These are phyloP conservation scores for Lipomyces chichibuensis DNA, from an alignment of 805 yeast species.

Conservation along the genomic window DNA sequence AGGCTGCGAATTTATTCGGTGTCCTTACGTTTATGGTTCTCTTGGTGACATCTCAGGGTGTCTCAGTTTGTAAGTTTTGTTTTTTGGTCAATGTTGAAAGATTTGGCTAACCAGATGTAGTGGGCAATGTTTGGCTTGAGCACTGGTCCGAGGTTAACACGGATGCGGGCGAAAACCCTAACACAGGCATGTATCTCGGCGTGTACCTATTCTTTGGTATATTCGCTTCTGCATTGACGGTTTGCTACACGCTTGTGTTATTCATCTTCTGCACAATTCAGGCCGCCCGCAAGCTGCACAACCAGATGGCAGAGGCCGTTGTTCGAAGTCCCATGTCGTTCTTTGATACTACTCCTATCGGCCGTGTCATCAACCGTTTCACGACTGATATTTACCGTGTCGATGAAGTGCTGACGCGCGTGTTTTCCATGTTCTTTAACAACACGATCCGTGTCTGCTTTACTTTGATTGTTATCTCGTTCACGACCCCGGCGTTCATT, in stretches of 20 bases:
- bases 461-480: slow-evolving; percentile 77
- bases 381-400: slow-evolving; percentile 88
- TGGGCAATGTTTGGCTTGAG: slow-evolving; percentile 87
- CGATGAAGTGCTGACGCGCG: slow-evolving; percentile 64
- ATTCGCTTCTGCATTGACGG: slow-evolving; percentile 59
- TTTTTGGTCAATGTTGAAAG: slow-evolving; percentile 55
- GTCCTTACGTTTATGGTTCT: slow-evolving; percentile 63
- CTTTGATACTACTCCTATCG: slow-evolving; percentile 94
- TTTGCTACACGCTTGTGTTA: slow-evolving; percentile 67
- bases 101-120: slow-evolving; percentile 20
- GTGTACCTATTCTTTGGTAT: slow-evolving; percentile 78
- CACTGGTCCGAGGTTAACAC: slow-evolving; percentile 96
- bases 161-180: slow-evolving; percentile 67
- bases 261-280: slow-evolving; percentile 82
- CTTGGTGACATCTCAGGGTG: slow-evolving; percentile 45
- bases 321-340: slow-evolving; percentile 92
- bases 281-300: slow-evolving; percentile 74
- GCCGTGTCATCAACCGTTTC: slow-evolving; percentile 86
- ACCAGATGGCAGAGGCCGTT: slow-evolving; percentile 71
- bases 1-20: slow-evolving; percentile 75
- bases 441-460: slow-evolving; percentile 50
- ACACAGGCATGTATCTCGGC: slow-evolving; percentile 69
- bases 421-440: slow-evolving; percentile 46
- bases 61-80: slow-evolving; percentile 49
- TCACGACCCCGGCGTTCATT: slow-evolving; percentile 85